These are phyloP conservation scores for Logfia minima DNA, from an alignment of 129 eudicot species.

Conservation along the genomic window DNA sequence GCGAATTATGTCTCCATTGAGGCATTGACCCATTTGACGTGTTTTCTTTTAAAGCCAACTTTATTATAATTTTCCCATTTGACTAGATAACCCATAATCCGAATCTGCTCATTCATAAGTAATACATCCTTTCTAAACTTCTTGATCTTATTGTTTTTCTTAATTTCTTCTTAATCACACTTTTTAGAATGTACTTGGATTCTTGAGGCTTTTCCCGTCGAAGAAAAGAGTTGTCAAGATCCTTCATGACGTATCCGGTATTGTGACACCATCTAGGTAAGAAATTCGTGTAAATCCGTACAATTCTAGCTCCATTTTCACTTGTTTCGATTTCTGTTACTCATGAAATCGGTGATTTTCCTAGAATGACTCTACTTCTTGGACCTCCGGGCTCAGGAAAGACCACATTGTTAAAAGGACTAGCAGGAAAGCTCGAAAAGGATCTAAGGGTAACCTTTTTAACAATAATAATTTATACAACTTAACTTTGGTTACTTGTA, in stretches of 20 bases:
- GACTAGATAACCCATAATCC: no score
- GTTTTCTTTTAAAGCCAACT: no score
- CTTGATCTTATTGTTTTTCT: background rate
- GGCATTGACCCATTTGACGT: no score
- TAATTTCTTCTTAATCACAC: background rate
- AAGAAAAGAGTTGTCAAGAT: conserved; percentile 66
- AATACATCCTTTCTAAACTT: background rate
- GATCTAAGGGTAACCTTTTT: conserved; percentile 51
- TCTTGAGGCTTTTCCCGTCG: conserved; percentile 54
- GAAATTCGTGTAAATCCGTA: background rate
- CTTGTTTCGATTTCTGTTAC: background rate
- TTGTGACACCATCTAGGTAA: conserved; percentile 73
- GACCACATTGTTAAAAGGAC: conserved; percentile 70
- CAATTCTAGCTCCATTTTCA: background rate
- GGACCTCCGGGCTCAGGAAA: conserved; percentile 90
- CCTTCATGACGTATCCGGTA: conserved; percentile 58
- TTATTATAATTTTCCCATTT: background rate
- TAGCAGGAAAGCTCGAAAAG: conserved; percentile 71
- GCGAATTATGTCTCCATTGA: no score
- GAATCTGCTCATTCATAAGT: background rate
- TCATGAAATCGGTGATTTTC: conserved; percentile 8
- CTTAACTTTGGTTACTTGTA: background rate
- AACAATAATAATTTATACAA: background rate
- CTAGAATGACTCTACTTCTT: conserved; percentile 70
- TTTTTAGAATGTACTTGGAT: conserved; percentile 54